Evolutionary conservation across 192 early-diverging fungal species (phyloP).

Genomic region (Geranomyces variabilis): DNA sequence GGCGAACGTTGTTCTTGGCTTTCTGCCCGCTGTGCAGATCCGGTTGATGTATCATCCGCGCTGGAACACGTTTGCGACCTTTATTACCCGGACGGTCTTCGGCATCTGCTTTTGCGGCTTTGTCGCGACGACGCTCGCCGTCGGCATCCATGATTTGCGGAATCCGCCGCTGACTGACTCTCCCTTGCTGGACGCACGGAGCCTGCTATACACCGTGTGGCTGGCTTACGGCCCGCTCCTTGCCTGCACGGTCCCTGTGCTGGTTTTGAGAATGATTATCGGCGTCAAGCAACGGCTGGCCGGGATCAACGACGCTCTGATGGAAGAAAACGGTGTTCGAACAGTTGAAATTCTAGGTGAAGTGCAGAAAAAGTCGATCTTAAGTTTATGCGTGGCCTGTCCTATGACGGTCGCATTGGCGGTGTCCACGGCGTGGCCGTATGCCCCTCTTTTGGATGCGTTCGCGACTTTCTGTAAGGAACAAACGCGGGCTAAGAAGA

Average conservation of each 20-base stretch:
- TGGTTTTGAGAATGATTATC: background rate
- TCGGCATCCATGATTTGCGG: background rate
- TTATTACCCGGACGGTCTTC: background rate
- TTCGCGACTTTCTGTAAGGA: background rate
- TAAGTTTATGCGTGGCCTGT: background rate
- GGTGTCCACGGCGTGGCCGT: background rate
- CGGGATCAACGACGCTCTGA: background rate
- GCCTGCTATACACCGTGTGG: background rate
- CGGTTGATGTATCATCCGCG: background rate
- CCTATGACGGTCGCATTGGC: background rate
- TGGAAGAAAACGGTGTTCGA: background rate
- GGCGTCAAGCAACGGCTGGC: background rate
- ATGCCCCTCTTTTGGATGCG: background rate
- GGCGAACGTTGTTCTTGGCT: background rate
- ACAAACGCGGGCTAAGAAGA: too few species aligned
- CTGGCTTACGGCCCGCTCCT: background rate
- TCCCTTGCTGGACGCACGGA: background rate
- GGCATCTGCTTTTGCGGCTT: background rate
- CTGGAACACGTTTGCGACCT: background rate
- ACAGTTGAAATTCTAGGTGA: background rate
- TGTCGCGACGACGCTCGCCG: background rate
- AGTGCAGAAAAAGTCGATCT: background rate
- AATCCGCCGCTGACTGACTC: background rate
- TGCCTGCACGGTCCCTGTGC: background rate
- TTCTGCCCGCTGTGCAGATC: slow-evolving; percentile 2